These are phyloP conservation scores for Trapa bicornis DNA, from an alignment of 345 rosid genomes.

Conservation along the genomic window DNA sequence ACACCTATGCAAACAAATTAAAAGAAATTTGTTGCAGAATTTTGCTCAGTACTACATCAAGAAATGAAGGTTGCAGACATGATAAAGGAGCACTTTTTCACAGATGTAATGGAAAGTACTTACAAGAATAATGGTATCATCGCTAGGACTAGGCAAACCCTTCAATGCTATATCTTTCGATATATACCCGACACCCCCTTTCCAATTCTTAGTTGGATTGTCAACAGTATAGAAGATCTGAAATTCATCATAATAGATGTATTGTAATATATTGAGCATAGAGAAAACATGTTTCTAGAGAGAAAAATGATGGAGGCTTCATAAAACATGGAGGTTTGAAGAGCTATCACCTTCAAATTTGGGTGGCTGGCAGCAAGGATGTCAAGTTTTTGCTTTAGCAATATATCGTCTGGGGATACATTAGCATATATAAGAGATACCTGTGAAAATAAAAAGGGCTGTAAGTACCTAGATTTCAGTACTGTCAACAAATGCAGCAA, in stretches of 20 bases:
- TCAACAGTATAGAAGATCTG: conserved; percentile 85
- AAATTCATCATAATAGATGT: conserved; percentile 7
- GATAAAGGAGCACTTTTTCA: background rate
- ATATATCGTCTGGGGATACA: conserved; percentile 88
- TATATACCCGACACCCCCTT: conserved; percentile 76
- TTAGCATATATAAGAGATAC: conserved; percentile 75
- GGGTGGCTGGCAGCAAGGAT: conserved; percentile 67
- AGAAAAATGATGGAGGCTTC: background rate
- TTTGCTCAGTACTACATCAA: background rate
- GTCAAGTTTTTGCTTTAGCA: conserved; percentile 85
- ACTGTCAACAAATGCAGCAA: too few species aligned
- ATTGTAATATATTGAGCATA: background rate
- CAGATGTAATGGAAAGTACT: conserved; percentile 16
- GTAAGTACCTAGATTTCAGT: background rate
- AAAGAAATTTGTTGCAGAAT: background rate
- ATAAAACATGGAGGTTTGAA: background rate
- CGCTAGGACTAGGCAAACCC: conserved; percentile 75
- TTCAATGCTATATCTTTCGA: conserved; percentile 67
- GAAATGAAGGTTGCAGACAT: background rate
- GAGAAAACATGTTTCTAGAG: background rate
- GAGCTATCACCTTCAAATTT: conserved; percentile 52
- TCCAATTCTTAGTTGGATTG: conserved; percentile 77
- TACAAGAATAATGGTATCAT: conserved; percentile 78
- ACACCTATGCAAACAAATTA: conserved; percentile 40
- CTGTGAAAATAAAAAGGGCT: conserved; percentile 23